These are phyloP conservation scores for Candida chauliodis DNA, from an alignment of 805 yeast species.

Conservation along the genomic window DNA sequence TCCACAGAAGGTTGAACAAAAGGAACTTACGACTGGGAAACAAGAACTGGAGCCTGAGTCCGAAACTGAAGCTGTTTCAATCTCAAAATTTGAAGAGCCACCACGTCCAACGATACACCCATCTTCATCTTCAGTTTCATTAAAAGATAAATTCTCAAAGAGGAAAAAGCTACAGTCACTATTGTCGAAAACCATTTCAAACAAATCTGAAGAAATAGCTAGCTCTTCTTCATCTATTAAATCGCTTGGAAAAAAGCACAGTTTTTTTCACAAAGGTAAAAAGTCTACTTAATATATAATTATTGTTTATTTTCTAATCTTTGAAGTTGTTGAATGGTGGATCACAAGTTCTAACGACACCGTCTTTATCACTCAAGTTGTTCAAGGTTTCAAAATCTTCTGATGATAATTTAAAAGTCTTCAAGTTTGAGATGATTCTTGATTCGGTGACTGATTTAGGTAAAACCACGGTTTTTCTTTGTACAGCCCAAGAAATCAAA, in stretches of 20 bases:
- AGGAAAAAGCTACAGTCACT: conserved; percentile 7
- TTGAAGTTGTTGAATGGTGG: conserved; percentile 16
- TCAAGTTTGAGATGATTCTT: conserved; percentile 34
- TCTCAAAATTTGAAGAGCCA: not conserved
- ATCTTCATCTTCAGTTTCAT: conserved; percentile 18
- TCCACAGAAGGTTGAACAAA: conserved; percentile 20
- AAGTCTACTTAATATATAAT: not conserved
- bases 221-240: conserved; percentile 9
- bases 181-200: conserved; percentile 8
- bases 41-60: not conserved
- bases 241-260: conserved; percentile 14
- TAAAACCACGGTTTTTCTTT: conserved; percentile 36
- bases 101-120: conserved; percentile 17
- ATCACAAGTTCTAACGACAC: conserved; percentile 31
- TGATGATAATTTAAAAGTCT: conserved; percentile 31
- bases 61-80: conserved; percentile 8
- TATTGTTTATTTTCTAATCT: not conserved
- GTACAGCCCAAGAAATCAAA: conserved; percentile 37
- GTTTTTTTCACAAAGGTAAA: conserved; percentile 16
- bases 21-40: not conserved
- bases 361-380: conserved; percentile 28
- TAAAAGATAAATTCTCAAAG: conserved; percentile 8
- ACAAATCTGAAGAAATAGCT: conserved; percentile 9
- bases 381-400: conserved; percentile 35
- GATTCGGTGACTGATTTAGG: conserved; percentile 37